phyloP scores from a whole-genome alignment of 179 eudicot genomes.

The Gypsophila paniculata region DNA sequence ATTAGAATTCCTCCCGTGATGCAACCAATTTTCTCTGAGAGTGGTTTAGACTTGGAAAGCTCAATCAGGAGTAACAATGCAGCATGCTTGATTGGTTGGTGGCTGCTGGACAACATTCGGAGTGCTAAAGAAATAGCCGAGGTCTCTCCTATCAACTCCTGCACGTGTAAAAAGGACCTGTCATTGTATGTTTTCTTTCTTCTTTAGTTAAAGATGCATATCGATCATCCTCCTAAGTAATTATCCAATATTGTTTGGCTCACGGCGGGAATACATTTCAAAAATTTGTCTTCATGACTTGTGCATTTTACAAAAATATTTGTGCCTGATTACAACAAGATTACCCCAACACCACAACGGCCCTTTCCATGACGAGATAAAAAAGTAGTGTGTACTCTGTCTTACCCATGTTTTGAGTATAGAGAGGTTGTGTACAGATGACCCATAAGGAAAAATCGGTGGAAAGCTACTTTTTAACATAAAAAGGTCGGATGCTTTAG shows the following conservation, averaged over 20 bases:
- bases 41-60: slow-evolving; percentile 48
- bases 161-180: slow-evolving; percentile 12
- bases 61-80: slow-evolving; percentile 57
- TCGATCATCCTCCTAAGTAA: background rate
- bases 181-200: background rate
- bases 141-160: slow-evolving; percentile 56
- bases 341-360: too few species aligned
- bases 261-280: background rate
- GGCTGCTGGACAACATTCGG: slow-evolving; percentile 68
- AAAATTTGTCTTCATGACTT: background rate
- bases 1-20: slow-evolving; percentile 62
- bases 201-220: background rate
- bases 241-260: background rate
- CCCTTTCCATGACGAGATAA: too few species aligned
- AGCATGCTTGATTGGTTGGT: slow-evolving; percentile 55
- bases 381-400: too few species aligned
- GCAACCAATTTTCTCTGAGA: slow-evolving; percentile 49
- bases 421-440: too few species aligned
- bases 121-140: slow-evolving; percentile 43
- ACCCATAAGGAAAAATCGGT: too few species aligned
- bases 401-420: too few species aligned
- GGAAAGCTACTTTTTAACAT: too few species aligned
- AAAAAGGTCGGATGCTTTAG: too few species aligned
- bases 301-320: too few species aligned
- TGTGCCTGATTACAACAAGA: background rate